Conservation (phyloP, 495 filamentous ascomycete genomes). For the Penicillium parvum region DNA sequence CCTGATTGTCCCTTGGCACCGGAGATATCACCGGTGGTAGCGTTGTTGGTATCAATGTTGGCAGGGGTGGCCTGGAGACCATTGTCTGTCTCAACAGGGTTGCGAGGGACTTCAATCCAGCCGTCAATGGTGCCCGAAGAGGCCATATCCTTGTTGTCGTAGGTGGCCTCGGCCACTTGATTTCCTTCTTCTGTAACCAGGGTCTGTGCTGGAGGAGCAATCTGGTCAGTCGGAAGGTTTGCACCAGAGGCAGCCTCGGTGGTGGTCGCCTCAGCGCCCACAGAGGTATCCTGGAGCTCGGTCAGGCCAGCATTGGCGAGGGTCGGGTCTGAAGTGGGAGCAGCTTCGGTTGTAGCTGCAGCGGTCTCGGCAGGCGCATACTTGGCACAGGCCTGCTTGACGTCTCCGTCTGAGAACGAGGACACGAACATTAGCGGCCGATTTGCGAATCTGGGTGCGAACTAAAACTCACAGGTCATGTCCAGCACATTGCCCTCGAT, state of each 20-base stretch:
- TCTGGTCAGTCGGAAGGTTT: slow-evolving; percentile 29
- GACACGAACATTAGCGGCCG: not conserved
- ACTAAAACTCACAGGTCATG: slow-evolving; percentile 64
- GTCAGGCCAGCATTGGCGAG: slow-evolving; percentile 71
- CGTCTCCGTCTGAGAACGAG: slow-evolving; percentile 52
- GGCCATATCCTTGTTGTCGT: slow-evolving; percentile 50
- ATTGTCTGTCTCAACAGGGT: slow-evolving; percentile 71
- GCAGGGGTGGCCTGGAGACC: slow-evolving; percentile 57
- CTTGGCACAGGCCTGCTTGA: slow-evolving; percentile 55
- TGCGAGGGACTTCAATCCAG: slow-evolving; percentile 74
- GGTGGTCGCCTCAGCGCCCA: slow-evolving; percentile 17
- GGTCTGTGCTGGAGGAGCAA: slow-evolving; percentile 48
- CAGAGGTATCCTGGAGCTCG: slow-evolving; percentile 53
- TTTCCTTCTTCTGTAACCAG: slow-evolving; percentile 61
- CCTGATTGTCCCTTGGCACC: slow-evolving; percentile 68
- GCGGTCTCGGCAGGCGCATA: slow-evolving; percentile 26
- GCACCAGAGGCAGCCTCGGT: slow-evolving; percentile 13
- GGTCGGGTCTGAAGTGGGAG: slow-evolving; percentile 65
- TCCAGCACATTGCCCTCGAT: slow-evolving; percentile 60
- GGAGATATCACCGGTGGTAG: slow-evolving; percentile 22
- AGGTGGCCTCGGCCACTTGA: slow-evolving; percentile 61
- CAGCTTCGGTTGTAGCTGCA: slow-evolving; percentile 27
- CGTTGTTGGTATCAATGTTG: slow-evolving; percentile 26
- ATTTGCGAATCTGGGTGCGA: not conserved
- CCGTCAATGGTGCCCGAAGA: slow-evolving; percentile 59